Conservation (phyloP, 495 filamentous ascomycete species). For the Schizothecium vesticola region DNA sequence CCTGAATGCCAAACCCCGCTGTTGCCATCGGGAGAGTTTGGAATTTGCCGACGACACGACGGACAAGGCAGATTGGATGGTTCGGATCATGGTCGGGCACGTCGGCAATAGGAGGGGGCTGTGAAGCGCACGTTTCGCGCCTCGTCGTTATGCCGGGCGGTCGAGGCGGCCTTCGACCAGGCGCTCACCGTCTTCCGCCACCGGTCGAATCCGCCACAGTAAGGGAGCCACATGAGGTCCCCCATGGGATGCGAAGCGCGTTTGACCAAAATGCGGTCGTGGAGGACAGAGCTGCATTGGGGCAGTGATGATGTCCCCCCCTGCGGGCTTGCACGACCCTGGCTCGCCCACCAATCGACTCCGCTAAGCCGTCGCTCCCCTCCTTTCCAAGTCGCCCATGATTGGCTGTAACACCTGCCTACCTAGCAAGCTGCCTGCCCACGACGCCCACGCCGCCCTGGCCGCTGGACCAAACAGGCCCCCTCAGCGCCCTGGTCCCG, state of each 20-base stretch:
- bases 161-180: neutral
- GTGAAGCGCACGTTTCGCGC: neutral
- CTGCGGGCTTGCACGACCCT: neutral
- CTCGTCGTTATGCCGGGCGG: neutral
- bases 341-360: neutral
- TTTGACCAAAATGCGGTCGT: neutral
- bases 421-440: neutral
- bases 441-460: neutral
- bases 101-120: neutral
- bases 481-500: neutral
- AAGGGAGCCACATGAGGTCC: neutral
- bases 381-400: neutral
- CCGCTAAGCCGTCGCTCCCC: neutral
- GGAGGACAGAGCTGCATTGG: neutral
- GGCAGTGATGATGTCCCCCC: conserved; percentile 3
- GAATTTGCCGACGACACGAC: neutral
- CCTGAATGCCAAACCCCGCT: neutral
- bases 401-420: neutral
- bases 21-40: neutral
- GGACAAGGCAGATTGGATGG: neutral
- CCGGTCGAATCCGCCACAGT: conserved; percentile 46
- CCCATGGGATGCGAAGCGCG: neutral
- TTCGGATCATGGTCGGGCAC: neutral
- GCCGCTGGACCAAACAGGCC: neutral
- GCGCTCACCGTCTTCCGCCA: conserved; percentile 10